phyloP scores from a whole-genome alignment of 148 eudicot species.

The Agrostemma githago region DNA sequence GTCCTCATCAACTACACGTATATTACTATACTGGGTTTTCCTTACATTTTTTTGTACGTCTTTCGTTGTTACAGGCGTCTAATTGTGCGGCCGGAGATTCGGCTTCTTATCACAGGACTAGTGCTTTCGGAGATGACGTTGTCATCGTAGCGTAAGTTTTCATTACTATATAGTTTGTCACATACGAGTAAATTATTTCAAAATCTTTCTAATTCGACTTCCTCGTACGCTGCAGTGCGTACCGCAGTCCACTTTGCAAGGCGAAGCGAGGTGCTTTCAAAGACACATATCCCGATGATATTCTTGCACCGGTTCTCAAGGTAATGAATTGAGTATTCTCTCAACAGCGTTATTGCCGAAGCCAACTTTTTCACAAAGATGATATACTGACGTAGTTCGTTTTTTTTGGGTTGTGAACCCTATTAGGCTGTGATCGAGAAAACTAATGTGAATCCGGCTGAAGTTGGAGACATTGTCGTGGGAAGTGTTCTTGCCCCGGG shows the following conservation, averaged over 20 bases:
- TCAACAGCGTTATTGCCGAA: too few species aligned
- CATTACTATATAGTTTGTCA: not conserved
- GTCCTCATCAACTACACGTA: too few species aligned
- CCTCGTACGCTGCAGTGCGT: conserved; percentile 44
- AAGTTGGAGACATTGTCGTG: conserved; percentile 95
- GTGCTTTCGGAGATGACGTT: conserved; percentile 79
- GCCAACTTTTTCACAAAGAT: too few species aligned
- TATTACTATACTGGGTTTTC: too few species aligned
- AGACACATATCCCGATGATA: conserved; percentile 92
- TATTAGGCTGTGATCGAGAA: conserved; percentile 81
- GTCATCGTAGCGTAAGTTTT: conserved; percentile 90
- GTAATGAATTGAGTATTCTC: conserved; percentile 23
- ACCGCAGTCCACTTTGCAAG: conserved; percentile 80
- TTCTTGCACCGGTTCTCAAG: conserved; percentile 86
- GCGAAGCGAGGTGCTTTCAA: conserved; percentile 86
- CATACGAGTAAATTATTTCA: not conserved
- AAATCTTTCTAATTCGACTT: conserved; percentile 1
- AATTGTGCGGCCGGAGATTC: conserved; percentile 72
- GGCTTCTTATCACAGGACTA: conserved; percentile 65
- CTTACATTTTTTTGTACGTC: not conserved
- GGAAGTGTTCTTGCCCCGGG: conserved; percentile 92
- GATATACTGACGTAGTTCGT: too few species aligned
- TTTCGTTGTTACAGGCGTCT: conserved; percentile 48
- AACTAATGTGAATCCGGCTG: conserved; percentile 84
- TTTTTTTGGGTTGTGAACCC: not conserved